Evolutionary conservation across 768 basidiomycete genomes (phyloP), one percentile per base, ranked within the genome.

Genomic region (Auriscalpium orientale): DNA sequence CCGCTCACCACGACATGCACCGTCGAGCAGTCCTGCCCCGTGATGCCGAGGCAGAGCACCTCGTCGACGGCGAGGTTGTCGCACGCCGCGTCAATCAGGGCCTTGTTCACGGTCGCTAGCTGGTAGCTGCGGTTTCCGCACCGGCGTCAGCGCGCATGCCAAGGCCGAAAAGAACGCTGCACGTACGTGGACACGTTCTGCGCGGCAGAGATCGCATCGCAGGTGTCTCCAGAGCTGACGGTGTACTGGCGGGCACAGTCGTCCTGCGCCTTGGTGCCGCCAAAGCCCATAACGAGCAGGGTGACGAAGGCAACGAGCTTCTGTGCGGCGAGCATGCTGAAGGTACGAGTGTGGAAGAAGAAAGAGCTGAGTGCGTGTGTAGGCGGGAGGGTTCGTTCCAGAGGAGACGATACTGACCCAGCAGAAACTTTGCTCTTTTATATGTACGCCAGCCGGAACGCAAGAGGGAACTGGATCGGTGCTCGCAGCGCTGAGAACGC

Each of bases 141-240:
- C 21, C 18, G 22, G 40, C 49, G 6, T 35, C 35, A 9, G 56
- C 7, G n/a, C 3, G n/a, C 3, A 8, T n/a, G 18, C 21, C 28
- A 67, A 50, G 45, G 8, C 12, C 18, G 8, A n/a, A 18, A 15
- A 16, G n/a, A 35, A 8, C 11, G 8, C 7, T 5, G 20, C 18
- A 71, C 81, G 50, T 59, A 87, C 84, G 83, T 83, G 40, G 85
- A 85, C 58, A 78, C 80, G 53, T 81, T 78, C 64, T 84, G 62
- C 18, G 75, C 66, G 36, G 79, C 77, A 61, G 83, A 87, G 68
- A 90, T 89, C 54, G 58, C 63, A 68, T 89, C 86, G 66, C 88
- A 90, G 56, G 76, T 79, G 64, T 88, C 83, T 36, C 80, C 81
- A 7, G 65, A 62, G 57, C 70, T 62, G 53, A 89, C 76, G 51